Base-by-base conservation (phyloP, 2,329 filamentous ascomycete species). In the Pyrenophora tritici-repentis region DNA sequence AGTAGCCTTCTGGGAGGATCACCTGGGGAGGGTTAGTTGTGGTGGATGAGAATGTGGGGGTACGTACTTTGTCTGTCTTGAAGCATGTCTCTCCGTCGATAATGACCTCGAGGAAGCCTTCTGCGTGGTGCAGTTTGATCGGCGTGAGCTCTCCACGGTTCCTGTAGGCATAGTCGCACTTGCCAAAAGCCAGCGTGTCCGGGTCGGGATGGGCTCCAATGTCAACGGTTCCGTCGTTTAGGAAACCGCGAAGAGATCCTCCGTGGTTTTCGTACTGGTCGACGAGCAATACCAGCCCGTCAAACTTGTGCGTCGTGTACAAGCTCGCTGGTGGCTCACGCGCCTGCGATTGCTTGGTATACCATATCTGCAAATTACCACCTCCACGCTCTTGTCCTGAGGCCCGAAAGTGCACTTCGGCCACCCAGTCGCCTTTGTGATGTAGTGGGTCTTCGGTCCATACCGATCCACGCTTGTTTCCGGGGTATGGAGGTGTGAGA, bases 301-400 rank as follows among this genome's bases (percentile, higher is more conserved):
- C 93, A 66, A 96, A 99, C 62, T 84, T 85, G 46, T 85, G 85
- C 8, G 88, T 87, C 0, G 89, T 94, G 76, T 97, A 96, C 62
- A 96, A 85, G 74, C 90, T 95, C 58, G 84, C 83, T 18, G 86
- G 82, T 47, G 86, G 87, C 47, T 96, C 79, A 24, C 80, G 78
- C 53, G 81, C 75, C 61, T 83, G 77, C 26, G 89, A 88, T 53
- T 89, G 83, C 63, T 85, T 86, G 44, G 84, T 86, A 68, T 95
- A 90, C 94, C 94, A 99, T 66, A 99, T 81, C 75, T 97, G 93
- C 62, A 99, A 79, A 75, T 95, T 97, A 41, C 94, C 94, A 50
- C 87, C 86, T 42, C 87, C 91, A 62, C 90, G 81, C 70, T 97
- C 94, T 57, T 88, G 87, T 6, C 94, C 94, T 55, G 85, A 90